These are phyloP conservation scores for Ceratonia siliqua DNA, from an alignment of 306 rosid species.

Conservation along the genomic window DNA sequence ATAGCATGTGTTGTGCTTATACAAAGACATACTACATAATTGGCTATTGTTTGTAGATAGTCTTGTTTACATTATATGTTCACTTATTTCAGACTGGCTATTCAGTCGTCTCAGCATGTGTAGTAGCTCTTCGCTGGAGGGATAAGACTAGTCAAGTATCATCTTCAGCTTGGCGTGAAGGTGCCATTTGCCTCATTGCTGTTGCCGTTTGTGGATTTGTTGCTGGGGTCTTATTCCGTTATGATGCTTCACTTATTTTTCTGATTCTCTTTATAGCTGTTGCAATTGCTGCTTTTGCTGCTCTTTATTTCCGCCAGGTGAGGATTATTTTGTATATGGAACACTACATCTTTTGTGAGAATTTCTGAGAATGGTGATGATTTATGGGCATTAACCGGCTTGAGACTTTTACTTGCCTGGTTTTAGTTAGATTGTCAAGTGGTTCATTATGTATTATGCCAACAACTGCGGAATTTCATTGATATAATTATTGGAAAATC, in stretches of 20 bases:
- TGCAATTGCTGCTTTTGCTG: conserved; percentile 56
- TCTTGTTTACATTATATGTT: conserved; percentile 18
- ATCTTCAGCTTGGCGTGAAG: conserved; percentile 68
- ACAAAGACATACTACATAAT: conserved; percentile 4
- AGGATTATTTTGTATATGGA: conserved; percentile 7
- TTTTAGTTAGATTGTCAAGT: neutral
- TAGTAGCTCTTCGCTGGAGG: conserved; percentile 84
- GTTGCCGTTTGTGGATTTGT: conserved; percentile 75
- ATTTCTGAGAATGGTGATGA: neutral
- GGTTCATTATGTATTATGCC: neutral
- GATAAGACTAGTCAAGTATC: conserved; percentile 58
- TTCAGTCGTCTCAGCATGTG: conserved; percentile 95
- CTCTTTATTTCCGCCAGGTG: conserved; percentile 79
- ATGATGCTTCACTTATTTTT: conserved; percentile 47
- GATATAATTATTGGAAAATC: neutral
- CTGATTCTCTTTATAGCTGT: conserved; percentile 48
- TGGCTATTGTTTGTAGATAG: conserved; percentile 16
- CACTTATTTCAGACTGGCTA: conserved; percentile 88
- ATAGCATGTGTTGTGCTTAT: neutral
- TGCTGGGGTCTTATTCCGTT: conserved; percentile 70
- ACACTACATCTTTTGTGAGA: conserved; percentile 5
- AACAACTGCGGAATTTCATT: neutral
- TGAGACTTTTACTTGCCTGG: neutral
- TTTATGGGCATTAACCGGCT: neutral
- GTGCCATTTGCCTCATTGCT: conserved; percentile 67